Evolutionary conservation across 2,329 filamentous ascomycete species (phyloP).

Genomic region (Cladorrhinum sp.): DNA sequence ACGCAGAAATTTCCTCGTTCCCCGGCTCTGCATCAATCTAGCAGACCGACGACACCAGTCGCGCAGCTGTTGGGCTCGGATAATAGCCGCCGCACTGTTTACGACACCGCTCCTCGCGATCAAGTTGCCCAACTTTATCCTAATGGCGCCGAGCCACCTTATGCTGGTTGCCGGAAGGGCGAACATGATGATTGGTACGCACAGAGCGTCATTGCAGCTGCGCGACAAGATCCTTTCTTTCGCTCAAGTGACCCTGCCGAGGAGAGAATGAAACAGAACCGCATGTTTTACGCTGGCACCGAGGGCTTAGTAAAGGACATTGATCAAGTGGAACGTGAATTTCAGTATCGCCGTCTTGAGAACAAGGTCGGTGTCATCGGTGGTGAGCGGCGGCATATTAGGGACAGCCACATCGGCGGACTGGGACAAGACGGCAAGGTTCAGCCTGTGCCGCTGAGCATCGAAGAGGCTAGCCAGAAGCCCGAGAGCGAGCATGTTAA

Average conservation of each 20-base stretch:
- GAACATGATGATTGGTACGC: slow-evolving; percentile 28
- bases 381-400: slow-evolving; percentile 32
- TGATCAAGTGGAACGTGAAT: slow-evolving; percentile 32
- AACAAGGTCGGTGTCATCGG: slow-evolving; percentile 38
- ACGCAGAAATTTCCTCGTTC: background rate
- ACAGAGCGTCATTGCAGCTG: background rate
- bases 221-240: background rate
- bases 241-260: background rate
- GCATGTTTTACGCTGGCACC: slow-evolving; percentile 40
- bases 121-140: slow-evolving; percentile 33
- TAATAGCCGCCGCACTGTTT: slow-evolving; percentile 15
- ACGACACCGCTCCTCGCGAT: slow-evolving; percentile 33
- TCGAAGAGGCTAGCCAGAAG: slow-evolving; percentile 40
- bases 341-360: slow-evolving; percentile 29
- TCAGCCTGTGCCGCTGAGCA: slow-evolving; percentile 31
- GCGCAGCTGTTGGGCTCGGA: background rate
- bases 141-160: slow-evolving; percentile 20
- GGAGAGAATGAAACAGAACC: slow-evolving; percentile 27
- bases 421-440: slow-evolving; percentile 26
- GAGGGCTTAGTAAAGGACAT: slow-evolving; percentile 36
- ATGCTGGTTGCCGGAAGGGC: slow-evolving; percentile 23
- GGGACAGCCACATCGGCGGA: slow-evolving; percentile 13
- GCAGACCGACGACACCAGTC: background rate
- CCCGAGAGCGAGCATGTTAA: slow-evolving; percentile 38
- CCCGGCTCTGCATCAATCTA: background rate